Conservation (phyloP, 176 grass and related monocot genomes). For the Ampelocalamus luodianensis region DNA sequence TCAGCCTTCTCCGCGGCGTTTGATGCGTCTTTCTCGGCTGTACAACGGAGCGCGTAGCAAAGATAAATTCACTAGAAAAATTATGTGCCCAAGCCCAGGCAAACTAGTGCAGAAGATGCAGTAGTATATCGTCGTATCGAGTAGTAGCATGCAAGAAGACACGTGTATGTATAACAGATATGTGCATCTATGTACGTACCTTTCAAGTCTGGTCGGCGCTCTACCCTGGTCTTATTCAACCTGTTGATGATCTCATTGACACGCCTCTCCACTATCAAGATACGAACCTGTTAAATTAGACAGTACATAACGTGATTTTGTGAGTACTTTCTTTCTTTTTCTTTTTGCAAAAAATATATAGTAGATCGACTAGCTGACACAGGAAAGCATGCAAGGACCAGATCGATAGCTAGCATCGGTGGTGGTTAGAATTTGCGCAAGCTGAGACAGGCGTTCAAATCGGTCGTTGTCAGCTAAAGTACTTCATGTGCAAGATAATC, state of each 20-base stretch:
- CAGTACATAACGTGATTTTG: background rate
- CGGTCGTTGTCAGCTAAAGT: constrained; percentile 8
- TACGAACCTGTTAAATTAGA: constrained; percentile 55
- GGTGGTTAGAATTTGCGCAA: background rate
- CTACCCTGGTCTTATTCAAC: constrained; percentile 94
- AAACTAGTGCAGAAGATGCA: background rate
- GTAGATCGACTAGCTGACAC: background rate
- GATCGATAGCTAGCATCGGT: background rate
- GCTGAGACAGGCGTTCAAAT: background rate
- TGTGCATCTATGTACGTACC: constrained; percentile 34
- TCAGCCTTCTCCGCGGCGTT: constrained; percentile 79
- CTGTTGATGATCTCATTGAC: constrained; percentile 93
- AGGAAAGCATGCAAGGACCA: background rate
- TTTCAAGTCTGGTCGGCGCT: constrained; percentile 81
- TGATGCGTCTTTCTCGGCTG: constrained; percentile 87
- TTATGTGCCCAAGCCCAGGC: background rate
- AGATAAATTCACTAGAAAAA: background rate
- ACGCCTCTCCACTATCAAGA: constrained; percentile 81
- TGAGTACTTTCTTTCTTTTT: background rate
- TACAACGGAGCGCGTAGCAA: background rate
- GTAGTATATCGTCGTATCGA: background rate
- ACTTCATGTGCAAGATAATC: constrained; percentile 8
- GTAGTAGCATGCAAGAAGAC: background rate
- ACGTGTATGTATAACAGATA: background rate
- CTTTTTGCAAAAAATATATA: background rate